Conservation (phyloP, 441 rosid species). For the Hypseocharis bilobata region DNA sequence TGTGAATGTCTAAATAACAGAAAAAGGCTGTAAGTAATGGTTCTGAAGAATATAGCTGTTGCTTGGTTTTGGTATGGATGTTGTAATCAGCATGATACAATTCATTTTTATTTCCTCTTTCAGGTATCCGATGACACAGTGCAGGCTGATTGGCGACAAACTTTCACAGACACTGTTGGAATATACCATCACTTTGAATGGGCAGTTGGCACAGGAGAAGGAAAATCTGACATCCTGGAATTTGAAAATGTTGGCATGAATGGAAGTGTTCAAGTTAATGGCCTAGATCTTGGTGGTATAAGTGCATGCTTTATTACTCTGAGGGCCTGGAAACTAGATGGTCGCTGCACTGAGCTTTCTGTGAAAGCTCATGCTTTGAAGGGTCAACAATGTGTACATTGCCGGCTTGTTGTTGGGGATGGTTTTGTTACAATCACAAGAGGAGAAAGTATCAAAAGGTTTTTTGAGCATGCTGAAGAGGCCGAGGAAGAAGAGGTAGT, state of each 20-base stretch:
- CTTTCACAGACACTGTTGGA: slow-evolving; percentile 61
- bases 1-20: background rate
- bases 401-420: slow-evolving; percentile 82
- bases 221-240: slow-evolving; percentile 67
- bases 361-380: slow-evolving; percentile 80
- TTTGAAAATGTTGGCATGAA: slow-evolving; percentile 75
- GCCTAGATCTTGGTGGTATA: slow-evolving; percentile 54
- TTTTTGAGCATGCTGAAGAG: slow-evolving; percentile 93
- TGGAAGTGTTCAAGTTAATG: slow-evolving; percentile 54
- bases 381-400: slow-evolving; percentile 75
- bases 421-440: slow-evolving; percentile 73
- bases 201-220: slow-evolving; percentile 87
- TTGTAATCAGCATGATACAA: background rate
- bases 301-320: slow-evolving; percentile 66
- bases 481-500: slow-evolving; percentile 95
- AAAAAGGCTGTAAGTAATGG: background rate
- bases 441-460: slow-evolving; percentile 66
- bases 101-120: slow-evolving; percentile 16
- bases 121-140: slow-evolving; percentile 66
- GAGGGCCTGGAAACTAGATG: slow-evolving; percentile 78
- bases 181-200: slow-evolving; percentile 82
- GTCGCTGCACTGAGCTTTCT: slow-evolving; percentile 65
- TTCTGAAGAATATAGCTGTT: background rate
- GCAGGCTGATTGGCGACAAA: slow-evolving; percentile 73
- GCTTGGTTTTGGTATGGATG: background rate